Evolutionary conservation across 2,329 filamentous ascomycete genomes (phyloP).

Genomic region (Fusarium subtropicale): DNA sequence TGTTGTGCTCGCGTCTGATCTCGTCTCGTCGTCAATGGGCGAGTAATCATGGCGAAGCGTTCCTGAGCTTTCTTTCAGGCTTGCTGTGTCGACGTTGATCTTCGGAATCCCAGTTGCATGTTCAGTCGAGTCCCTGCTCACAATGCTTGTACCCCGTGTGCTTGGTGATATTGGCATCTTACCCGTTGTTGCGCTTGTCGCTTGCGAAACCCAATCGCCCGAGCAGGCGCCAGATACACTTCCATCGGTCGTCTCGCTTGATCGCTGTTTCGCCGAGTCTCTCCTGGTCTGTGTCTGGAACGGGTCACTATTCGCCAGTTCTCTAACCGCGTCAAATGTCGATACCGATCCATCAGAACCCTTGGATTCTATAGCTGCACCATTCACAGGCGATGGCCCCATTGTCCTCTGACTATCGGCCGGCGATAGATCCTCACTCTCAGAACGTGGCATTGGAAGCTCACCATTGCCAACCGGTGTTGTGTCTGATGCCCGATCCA

Average conservation of each 20-base stretch:
- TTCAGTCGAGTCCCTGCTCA: slow-evolving; percentile 69
- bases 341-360: slow-evolving; percentile 59
- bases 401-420: slow-evolving; percentile 47
- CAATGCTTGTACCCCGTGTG: slow-evolving; percentile 73
- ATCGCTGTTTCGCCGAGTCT: slow-evolving; percentile 63
- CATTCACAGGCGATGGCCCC: slow-evolving; percentile 44
- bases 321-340: slow-evolving; percentile 60
- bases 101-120: slow-evolving; percentile 59
- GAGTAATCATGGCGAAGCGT: slow-evolving; percentile 44
- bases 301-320: slow-evolving; percentile 63
- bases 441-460: slow-evolving; percentile 41
- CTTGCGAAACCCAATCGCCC: slow-evolving; percentile 72
- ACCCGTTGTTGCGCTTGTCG: slow-evolving; percentile 71
- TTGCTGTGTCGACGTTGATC: slow-evolving; percentile 55
- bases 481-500: slow-evolving; percentile 37
- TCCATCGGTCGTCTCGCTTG: slow-evolving; percentile 71
- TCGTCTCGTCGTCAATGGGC: slow-evolving; percentile 49
- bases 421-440: slow-evolving; percentile 45
- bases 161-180: slow-evolving; percentile 74
- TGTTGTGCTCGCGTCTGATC: slow-evolving; percentile 47
- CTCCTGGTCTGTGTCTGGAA: slow-evolving; percentile 55
- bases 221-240: slow-evolving; percentile 65
- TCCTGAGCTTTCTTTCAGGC: slow-evolving; percentile 48
- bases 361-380: slow-evolving; percentile 51
- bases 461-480: slow-evolving; percentile 38